Conservation (phyloP, 73 alveolate species). For the Paramecium bursaria region DNA sequence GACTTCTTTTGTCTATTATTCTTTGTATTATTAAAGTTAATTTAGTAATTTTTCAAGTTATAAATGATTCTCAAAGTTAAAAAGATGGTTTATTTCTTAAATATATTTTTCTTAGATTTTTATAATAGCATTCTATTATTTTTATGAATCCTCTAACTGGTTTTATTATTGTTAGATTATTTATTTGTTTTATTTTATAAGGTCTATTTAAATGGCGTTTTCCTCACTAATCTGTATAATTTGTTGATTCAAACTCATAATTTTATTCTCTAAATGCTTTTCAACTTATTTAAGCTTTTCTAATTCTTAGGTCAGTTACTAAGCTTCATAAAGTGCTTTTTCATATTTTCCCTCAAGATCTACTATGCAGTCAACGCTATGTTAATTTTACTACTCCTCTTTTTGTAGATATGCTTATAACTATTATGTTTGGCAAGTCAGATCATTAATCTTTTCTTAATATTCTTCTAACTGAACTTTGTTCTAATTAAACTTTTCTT, state of each 20-base stretch:
- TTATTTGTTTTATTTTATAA: background rate
- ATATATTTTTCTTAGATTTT: background rate
- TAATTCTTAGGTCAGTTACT: conserved; percentile 21
- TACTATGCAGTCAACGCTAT: conserved; percentile 9
- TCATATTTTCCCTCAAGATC: conserved; percentile 40
- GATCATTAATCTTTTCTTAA: too few relatives aligned
- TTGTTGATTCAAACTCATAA: conserved; percentile 1
- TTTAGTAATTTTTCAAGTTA: background rate
- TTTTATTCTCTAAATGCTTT: conserved; percentile 15
- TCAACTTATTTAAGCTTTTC: background rate
- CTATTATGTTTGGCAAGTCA: too few relatives aligned
- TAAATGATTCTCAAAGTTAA: background rate
- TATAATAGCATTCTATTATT: background rate
- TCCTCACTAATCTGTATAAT: background rate
- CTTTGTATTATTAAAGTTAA: background rate
- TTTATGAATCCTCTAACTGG: background rate
- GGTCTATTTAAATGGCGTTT: background rate
- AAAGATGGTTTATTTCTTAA: background rate
- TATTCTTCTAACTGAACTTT: too few relatives aligned
- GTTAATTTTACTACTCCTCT: conserved; percentile 10
- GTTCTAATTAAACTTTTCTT: too few relatives aligned
- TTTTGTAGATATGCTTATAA: too few relatives aligned
- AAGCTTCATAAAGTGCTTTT: background rate
- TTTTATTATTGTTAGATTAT: background rate
- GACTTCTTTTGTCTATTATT: conserved; percentile 13